Base-by-base conservation (phyloP, 1,284 basidiomycete genomes). In the Gymnopus androsaceus region DNA sequence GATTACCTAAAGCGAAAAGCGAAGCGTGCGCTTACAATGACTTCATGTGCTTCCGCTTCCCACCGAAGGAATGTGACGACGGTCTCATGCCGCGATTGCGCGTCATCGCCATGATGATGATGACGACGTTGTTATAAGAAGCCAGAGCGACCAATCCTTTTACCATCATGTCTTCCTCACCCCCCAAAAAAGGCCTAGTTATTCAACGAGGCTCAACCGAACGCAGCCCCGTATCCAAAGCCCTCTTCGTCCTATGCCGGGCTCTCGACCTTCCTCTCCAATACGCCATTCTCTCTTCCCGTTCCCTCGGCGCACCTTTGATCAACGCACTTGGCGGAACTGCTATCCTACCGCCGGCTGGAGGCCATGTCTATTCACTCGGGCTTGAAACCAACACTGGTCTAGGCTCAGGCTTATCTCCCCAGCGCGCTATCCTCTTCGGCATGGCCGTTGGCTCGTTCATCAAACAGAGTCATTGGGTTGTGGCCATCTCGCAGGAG, bases 181-280 rank as follows among this genome's bases (percentile, higher is more conserved):
- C 33, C 40, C 23, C 25, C 12, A 28, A n/a, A 31, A 47, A 33
- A 47, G 31, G 31, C 19, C 28, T 28, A 28, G 17, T 47, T 14
- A 47, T 47, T 28, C 27, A 33, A 23, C 30, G 47, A 11, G 31
- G 19, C 6, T 21, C n/a, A 4, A 5, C 25, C 25, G 36, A 47
- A 17, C 19, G 45, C 3, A 46, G 28, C n/a, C 44, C 41, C 12
- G 9, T 37, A 17, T 36, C 37, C 8, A 19, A 23, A 40, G 21
- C n/a, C 17, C 53, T 55, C 44, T 55, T 55, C n/a, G n/a, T 46
- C 9, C 23, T 55, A 4, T 30, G n/a, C 19, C 54, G 54, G 6
- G 33, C n/a, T 17, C 31, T 40, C 15, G 54, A 55, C 36, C 33
- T 55, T 8, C 54, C 54, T 17, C 21, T 55, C 7, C 54, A 55